Percentiles rank a stretch among this genome's conserved stretches.
Evolutionary conservation across 2,329 filamentous ascomycete genomes (phyloP).

Genomic region (Tolypocladium endophyticum): DNA sequence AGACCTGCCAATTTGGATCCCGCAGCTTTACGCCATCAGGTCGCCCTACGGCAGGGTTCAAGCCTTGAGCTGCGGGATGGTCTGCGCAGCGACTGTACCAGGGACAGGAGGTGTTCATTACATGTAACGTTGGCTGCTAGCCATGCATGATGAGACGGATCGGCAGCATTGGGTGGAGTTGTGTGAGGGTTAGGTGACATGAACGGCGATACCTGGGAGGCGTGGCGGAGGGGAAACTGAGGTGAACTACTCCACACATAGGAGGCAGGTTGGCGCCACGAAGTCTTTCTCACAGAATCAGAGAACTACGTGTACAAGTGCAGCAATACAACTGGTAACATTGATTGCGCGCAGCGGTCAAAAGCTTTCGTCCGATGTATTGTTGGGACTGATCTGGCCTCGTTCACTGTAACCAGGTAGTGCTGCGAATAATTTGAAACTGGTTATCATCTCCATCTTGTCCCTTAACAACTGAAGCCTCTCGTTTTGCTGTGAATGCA

Average conservation of each 20-base stretch:
- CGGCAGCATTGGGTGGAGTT: conserved; percentile 2
- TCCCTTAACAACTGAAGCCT: background rate
- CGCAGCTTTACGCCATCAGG: background rate
- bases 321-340: background rate
- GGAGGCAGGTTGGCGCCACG: background rate
- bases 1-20: background rate
- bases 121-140: background rate
- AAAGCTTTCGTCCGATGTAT: background rate
- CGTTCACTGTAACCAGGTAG: background rate
- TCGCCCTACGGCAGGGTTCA: background rate
- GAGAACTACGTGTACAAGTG: background rate
- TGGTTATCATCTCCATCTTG: background rate
- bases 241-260: background rate
- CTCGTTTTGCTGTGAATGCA: background rate
- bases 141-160: background rate
- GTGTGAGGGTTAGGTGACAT: background rate
- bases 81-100: background rate
- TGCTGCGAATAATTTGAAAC: background rate
- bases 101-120: background rate
- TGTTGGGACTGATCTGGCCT: background rate
- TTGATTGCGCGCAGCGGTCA: background rate
- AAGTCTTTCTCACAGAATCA: background rate
- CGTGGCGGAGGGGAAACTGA: background rate
- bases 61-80: background rate
- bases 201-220: background rate